phyloP scores from a whole-genome alignment of 805 yeast species.

The Pichia californica region DNA sequence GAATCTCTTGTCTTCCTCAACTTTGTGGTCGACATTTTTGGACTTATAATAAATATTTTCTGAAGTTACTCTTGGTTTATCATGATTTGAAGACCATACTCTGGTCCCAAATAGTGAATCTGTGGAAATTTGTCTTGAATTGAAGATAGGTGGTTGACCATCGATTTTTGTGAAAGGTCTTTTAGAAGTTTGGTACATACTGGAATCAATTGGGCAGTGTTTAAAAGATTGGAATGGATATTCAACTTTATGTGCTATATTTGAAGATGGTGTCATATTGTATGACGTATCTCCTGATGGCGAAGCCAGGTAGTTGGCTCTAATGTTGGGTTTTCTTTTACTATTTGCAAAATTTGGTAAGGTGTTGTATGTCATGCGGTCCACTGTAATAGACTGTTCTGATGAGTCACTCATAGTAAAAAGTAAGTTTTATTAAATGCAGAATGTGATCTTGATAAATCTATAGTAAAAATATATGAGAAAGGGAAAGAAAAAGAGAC shows the following conservation, averaged over 20 bases:
- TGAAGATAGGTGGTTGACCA: too few species aligned
- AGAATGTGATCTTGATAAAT: too few species aligned
- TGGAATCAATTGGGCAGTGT: slow-evolving; percentile 8
- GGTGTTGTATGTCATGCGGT: slow-evolving; percentile 8
- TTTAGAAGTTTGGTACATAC: too few species aligned
- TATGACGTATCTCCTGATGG: not conserved
- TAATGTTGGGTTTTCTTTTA: not conserved
- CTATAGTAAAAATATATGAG: too few species aligned
- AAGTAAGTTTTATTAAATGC: too few species aligned
- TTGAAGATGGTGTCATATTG: not conserved
- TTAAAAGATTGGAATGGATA: slow-evolving; percentile 15
- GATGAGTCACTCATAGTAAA: slow-evolving; percentile 2
- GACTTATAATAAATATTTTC: too few species aligned
- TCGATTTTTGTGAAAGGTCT: too few species aligned
- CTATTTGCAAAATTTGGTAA: slow-evolving; percentile 12
- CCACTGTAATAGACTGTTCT: not conserved
- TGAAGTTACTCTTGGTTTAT: not conserved
- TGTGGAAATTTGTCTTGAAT: not conserved
- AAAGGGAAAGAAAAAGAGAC: too few species aligned
- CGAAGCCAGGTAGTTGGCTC: too few species aligned
- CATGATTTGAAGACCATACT: slow-evolving; percentile 1
- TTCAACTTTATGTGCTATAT: slow-evolving; percentile 2
- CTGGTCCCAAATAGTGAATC: slow-evolving; percentile 3
- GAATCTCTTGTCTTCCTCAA: not conserved
- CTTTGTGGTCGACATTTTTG: not conserved